These are phyloP conservation scores for Salix arbutifolia DNA, from an alignment of 345 rosid species.

Conservation along the genomic window DNA sequence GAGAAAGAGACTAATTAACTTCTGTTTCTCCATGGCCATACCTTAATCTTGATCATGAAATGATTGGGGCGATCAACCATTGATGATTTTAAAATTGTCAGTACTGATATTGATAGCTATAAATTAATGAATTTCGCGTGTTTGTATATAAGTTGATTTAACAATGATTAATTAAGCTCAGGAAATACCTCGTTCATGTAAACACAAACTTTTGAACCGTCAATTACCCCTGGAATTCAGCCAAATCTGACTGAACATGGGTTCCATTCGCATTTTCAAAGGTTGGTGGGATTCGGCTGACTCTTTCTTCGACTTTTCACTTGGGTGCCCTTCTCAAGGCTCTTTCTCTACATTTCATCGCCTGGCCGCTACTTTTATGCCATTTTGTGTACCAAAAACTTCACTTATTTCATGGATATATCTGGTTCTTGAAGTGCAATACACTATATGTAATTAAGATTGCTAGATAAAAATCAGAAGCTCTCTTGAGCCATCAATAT, in stretches of 20 bases:
- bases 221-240: neutral
- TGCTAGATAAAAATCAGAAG: neutral
- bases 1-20: neutral
- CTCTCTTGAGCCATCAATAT: conserved; percentile 1
- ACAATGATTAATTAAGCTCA: neutral
- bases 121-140: neutral
- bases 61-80: neutral
- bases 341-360: no score
- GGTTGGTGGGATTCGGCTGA: neutral
- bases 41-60: neutral
- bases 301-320: no score
- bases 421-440: no score
- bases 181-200: neutral
- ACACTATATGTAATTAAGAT: neutral
- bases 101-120: neutral
- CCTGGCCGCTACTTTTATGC: no score
- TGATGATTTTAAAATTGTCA: neutral
- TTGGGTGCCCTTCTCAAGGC: no score
- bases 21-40: neutral
- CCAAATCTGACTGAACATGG: neutral
- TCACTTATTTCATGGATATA: neutral
- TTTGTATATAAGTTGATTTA: neutral
- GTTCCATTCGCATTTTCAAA: neutral
- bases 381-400: no score
- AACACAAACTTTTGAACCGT: neutral